Conservation (phyloP, 2,329 filamentous ascomycete species). For the Curvularia hawaiiensis region DNA sequence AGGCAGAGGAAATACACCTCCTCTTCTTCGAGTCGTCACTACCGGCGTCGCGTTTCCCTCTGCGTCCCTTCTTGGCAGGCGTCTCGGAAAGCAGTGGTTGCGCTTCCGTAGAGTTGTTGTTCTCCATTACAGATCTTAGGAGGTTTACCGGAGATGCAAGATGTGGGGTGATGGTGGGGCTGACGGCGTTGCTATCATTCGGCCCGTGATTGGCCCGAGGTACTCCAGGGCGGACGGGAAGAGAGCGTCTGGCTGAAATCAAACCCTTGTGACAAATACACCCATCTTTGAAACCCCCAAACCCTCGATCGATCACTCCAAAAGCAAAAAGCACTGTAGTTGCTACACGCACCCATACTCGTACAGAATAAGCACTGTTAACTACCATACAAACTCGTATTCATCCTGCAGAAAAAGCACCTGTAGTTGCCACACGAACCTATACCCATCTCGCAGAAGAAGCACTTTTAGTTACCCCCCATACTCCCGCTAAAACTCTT, state of each 20-base stretch:
- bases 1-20: constrained; percentile 49
- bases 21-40: constrained; percentile 52
- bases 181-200: constrained; percentile 18
- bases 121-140: constrained; percentile 21
- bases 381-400: no score
- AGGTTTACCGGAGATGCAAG: constrained; percentile 18
- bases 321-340: no score
- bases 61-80: constrained; percentile 39
- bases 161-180: constrained; percentile 29
- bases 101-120: constrained; percentile 16
- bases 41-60: constrained; percentile 42
- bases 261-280: background rate
- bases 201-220: constrained; percentile 8
- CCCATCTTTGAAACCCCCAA: no score
- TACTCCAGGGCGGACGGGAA: constrained; percentile 1
- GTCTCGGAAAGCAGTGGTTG: background rate
- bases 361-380: no score
- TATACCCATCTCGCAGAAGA: background rate
- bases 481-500: constrained; percentile 30
- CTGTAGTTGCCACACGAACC: no score
- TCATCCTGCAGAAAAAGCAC: no score
- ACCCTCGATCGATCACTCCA: no score
- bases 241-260: background rate
- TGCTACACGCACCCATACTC: no score
- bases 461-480: background rate